Conservation (phyloP, 768 basidiomycete genomes). For the Sporobolomyces pararoseus region DNA sequence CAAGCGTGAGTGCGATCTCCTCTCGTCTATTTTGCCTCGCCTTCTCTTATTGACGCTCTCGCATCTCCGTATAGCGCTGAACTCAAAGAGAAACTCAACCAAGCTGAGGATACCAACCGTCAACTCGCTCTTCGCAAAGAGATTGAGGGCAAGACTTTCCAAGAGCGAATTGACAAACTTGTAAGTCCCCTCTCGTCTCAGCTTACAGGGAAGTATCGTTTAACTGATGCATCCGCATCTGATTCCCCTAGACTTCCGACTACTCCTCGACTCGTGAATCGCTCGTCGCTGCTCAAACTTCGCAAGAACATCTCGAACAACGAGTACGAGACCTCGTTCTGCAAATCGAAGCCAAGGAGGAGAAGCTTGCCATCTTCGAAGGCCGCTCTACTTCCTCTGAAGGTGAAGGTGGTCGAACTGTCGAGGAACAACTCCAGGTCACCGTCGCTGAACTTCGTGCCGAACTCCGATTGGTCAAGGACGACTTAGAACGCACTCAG, state of each 20-base stretch:
- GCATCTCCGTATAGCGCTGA: conserved; percentile 60
- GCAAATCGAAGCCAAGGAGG: conserved; percentile 69
- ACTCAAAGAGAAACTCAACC: conserved; percentile 62
- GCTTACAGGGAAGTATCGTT: background rate
- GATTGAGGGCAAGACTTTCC: conserved; percentile 71
- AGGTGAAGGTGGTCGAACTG: conserved; percentile 51
- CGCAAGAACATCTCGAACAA: conserved; percentile 57
- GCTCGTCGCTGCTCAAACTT: conserved; percentile 42
- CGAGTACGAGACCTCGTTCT: conserved; percentile 61
- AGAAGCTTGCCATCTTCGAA: conserved; percentile 84
- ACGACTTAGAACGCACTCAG: conserved; percentile 67
- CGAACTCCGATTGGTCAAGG: conserved; percentile 69
- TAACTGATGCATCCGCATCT: too few relatives aligned
- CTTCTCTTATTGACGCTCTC: too few relatives aligned
- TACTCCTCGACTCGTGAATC: conserved; percentile 67
- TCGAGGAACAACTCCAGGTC: conserved; percentile 73
- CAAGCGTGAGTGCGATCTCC: conserved; percentile 61
- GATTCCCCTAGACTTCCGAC: conserved; percentile 23
- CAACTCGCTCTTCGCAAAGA: conserved; percentile 75
- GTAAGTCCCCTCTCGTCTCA: conserved; percentile 53
- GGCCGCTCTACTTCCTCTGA: conserved; percentile 54
- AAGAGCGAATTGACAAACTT: conserved; percentile 64
- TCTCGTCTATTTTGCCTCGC: too few relatives aligned
- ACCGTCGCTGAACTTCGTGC: conserved; percentile 83
- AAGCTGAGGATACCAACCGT: conserved; percentile 71